phyloP scores from a whole-genome alignment of 441 rosid genomes.

The Syzygium syzygioides region DNA sequence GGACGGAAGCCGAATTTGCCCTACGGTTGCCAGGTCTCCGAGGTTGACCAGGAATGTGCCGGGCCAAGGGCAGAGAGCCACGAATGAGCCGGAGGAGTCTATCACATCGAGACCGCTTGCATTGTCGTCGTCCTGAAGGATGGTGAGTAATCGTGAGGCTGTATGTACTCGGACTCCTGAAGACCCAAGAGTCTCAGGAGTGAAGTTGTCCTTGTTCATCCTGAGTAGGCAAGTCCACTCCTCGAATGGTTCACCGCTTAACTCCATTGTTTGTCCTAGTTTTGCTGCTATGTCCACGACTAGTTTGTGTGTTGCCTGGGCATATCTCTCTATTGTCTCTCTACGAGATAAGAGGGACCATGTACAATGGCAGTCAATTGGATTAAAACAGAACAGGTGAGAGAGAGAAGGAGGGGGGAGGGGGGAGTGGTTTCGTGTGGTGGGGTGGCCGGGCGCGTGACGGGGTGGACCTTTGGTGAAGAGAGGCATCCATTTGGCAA shows the following conservation, averaged over 20 bases:
- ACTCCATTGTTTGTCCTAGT: background rate
- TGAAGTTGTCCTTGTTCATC: background rate
- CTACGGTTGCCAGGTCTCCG: background rate
- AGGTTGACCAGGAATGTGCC: background rate
- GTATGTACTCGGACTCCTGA: background rate
- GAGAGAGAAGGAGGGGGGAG: background rate
- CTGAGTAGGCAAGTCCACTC: background rate
- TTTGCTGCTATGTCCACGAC: background rate
- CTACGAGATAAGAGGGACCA: background rate
- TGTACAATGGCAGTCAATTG: background rate
- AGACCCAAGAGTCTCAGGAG: background rate
- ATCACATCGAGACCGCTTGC: background rate
- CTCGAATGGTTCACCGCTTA: background rate
- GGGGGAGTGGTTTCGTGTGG: no score
- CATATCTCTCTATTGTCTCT: background rate
- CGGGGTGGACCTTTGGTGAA: conserved; percentile 38
- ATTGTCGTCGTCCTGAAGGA: background rate
- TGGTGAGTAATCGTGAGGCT: background rate
- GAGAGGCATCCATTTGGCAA: conserved; percentile 47
- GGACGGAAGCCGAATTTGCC: background rate
- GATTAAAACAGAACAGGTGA: background rate
- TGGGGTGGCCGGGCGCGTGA: no score
- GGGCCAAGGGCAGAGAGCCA: background rate
- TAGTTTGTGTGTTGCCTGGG: background rate
- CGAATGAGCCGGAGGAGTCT: background rate